Evolutionary conservation across 768 basidiomycete genomes (phyloP).

Genomic region (Leccinum longicurvipes): DNA sequence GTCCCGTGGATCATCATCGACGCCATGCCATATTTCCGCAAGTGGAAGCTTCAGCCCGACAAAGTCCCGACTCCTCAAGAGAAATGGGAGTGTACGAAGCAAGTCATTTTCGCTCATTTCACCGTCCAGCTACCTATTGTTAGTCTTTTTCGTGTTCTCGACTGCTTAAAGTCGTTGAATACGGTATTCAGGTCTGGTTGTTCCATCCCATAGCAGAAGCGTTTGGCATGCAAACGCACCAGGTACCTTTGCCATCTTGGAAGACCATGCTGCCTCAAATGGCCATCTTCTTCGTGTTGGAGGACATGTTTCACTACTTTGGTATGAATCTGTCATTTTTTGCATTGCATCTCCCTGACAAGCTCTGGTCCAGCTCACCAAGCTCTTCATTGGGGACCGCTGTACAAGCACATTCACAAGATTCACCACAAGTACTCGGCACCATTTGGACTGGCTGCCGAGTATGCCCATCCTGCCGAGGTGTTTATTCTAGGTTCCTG

Average conservation of each 20-base stretch:
- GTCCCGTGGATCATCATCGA: slow-evolving; percentile 97
- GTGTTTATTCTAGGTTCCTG: slow-evolving; percentile 92
- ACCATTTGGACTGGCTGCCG: slow-evolving; percentile 95
- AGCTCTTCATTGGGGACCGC: slow-evolving; percentile 75
- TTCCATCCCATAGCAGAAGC: slow-evolving; percentile 89
- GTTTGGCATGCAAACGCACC: slow-evolving; percentile 88
- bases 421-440: slow-evolving; percentile 97
- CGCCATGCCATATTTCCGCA: slow-evolving; percentile 85
- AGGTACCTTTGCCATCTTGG: slow-evolving; percentile 85
- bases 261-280: slow-evolving; percentile 72
- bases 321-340: slow-evolving; percentile 39
- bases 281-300: slow-evolving; percentile 89
- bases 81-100: slow-evolving; percentile 95
- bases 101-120: slow-evolving; percentile 92
- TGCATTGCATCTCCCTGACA: not conserved
- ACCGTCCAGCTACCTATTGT: slow-evolving; percentile 90
- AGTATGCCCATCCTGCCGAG: slow-evolving; percentile 97
- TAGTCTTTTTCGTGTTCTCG: slow-evolving; percentile 24
- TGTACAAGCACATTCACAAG: slow-evolving; percentile 95
- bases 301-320: slow-evolving; percentile 93
- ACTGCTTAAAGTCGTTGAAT: not conserved
- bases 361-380: slow-evolving; percentile 64
- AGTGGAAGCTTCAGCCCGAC: slow-evolving; percentile 89
- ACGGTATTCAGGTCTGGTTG: slow-evolving; percentile 66
- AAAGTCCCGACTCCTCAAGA: slow-evolving; percentile 79